Evolutionary conservation across 495 filamentous ascomycete species (phyloP), one percentile per base, ranked within the genome.

Genomic region (Oidiodendron maius): DNA sequence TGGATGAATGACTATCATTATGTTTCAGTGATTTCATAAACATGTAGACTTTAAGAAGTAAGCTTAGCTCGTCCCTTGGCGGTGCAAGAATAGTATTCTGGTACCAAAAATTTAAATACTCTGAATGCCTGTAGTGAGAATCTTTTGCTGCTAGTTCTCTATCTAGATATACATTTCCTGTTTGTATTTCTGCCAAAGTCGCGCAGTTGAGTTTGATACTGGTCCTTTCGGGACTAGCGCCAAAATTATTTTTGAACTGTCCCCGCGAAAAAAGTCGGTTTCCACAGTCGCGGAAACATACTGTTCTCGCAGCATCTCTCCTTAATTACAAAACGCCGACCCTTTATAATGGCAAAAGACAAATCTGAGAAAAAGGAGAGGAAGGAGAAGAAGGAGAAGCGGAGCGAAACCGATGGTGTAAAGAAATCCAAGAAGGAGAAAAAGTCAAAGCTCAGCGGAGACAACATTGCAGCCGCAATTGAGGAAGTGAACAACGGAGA

Each of bases 311-410:
- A 1, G 3, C 17, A 2, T 24, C 46, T 20, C 8, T n/a, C 39
- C 47, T 18, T 12, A 9, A 34, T 12, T 4, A 18, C 25, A 43
- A 16, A 23, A 21, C 24, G 34, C 39, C 21, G 12, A 6, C 4
- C 46, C 47, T 17, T 26, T 41, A 56, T 42, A 44, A 59, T 59
- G 57, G 53, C 48, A 21, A 62, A 58, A 53, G 56, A 58, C 20
- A 62, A 59, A 23, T 57, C 51, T 18, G 53, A 62, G 43, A 52
- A 53, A 39, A 37, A 39, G 37, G 74, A 83, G 51, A 86, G 84
- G 71, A 84, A 83, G 71, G 79, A 84, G 72, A 89, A 88, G 77
- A 86, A 89, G 71, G 83, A 87, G 69, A 86, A 86, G 71, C 81
- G 80, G 52, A 70, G 81, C 61, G 84, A 88, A 53, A 84, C 75